phyloP scores from a whole-genome alignment of 306 rosid genomes.

The Vigna nakashimae region DNA sequence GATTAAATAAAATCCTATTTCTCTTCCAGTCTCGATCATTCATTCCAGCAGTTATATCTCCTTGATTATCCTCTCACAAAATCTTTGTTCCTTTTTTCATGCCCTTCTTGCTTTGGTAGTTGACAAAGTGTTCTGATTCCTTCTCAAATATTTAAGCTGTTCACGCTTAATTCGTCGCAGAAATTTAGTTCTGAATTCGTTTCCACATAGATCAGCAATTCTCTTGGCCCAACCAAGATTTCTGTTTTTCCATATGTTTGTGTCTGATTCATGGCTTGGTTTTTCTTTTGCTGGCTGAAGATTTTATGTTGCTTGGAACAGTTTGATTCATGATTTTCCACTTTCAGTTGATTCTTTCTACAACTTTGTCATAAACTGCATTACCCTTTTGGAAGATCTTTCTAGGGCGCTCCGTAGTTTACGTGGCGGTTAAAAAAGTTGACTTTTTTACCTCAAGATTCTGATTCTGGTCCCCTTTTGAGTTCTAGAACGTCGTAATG shows the following conservation, averaged over 20 bases:
- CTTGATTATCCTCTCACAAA: conserved; percentile 12
- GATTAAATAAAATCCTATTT: not conserved
- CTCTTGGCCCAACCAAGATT: not conserved
- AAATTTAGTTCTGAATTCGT: not conserved
- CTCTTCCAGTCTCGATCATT: not conserved
- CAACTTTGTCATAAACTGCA: conserved; percentile 4
- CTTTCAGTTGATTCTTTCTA: conserved; percentile 17
- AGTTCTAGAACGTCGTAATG: conserved; percentile 53
- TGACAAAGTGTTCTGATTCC: not conserved
- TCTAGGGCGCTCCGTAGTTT: conserved; percentile 19
- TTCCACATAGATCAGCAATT: conserved; percentile 30
- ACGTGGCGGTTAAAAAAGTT: conserved; percentile 35
- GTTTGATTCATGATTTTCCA: conserved; percentile 2
- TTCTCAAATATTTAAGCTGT: conserved; percentile 5
- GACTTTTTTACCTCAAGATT: conserved; percentile 32
- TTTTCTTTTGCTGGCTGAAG: conserved; percentile 27
- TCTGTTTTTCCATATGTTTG: not conserved
- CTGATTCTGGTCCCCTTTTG: conserved; percentile 15
- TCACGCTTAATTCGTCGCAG: not conserved
- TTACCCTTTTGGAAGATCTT: conserved; percentile 47
- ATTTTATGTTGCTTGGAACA: conserved; percentile 21
- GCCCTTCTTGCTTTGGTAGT: not conserved
- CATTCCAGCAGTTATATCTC: conserved; percentile 20
- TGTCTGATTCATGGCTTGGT: not conserved
- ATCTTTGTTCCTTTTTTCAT: too few relatives aligned